Evolutionary conservation across 208 protist species (phyloP).

Genomic region (Borovskyia barvae): DNA sequence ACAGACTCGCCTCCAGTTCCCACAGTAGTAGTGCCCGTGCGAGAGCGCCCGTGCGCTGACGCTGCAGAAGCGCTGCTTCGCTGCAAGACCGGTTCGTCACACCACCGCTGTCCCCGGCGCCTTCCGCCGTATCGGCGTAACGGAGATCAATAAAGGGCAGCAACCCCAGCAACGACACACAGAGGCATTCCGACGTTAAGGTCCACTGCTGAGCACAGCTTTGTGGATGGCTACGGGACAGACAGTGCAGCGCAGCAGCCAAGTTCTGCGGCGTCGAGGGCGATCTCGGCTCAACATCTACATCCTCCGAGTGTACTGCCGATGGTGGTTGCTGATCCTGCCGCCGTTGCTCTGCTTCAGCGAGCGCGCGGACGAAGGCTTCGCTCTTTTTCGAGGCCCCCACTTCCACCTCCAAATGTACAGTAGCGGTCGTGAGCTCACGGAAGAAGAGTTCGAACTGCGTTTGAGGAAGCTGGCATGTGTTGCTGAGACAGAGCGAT

Average conservation of each 20-base stretch:
- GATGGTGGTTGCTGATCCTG: no score
- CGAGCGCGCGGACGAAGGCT: no score
- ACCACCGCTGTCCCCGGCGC: neutral
- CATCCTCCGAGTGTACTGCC: no score
- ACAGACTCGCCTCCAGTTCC: constrained; percentile 15
- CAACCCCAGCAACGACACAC: constrained; percentile 20
- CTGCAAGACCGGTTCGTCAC: neutral
- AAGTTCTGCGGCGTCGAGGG: no score
- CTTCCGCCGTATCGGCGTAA: neutral
- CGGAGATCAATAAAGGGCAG: constrained; percentile 24
- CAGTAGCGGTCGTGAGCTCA: constrained; percentile 29
- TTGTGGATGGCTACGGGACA: constrained; percentile 20
- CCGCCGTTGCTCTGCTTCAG: no score
- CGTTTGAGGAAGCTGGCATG: constrained; percentile 20
- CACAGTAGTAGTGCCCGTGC: constrained; percentile 19
- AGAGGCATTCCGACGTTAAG: constrained; percentile 30
- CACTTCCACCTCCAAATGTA: neutral
- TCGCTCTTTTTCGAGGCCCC: constrained; percentile 6
- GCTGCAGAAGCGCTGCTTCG: constrained; percentile 8
- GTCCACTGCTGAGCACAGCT: constrained; percentile 21
- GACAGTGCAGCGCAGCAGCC: no score
- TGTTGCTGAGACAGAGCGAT: constrained; percentile 46
- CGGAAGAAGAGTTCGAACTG: constrained; percentile 34
- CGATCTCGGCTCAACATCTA: no score
- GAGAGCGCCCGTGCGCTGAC: constrained; percentile 22